These are phyloP conservation scores for Suillus placidus DNA, from an alignment of 768 basidiomycete species.

Conservation along the genomic window DNA sequence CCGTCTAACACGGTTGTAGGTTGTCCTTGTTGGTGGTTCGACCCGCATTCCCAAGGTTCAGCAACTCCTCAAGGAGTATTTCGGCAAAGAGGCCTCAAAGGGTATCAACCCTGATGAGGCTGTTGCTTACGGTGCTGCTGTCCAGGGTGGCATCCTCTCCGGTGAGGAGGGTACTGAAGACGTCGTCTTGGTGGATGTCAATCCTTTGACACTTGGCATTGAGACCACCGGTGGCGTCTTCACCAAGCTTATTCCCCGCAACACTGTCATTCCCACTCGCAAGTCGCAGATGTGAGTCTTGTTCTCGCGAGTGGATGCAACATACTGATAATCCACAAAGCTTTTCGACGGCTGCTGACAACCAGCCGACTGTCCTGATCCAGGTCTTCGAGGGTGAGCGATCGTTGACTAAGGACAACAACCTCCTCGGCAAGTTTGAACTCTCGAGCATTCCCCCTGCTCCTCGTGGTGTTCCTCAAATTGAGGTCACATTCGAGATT, in stretches of 20 bases:
- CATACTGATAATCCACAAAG: constrained; percentile 23
- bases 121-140: constrained; percentile 97
- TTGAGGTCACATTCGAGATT: constrained; percentile 96
- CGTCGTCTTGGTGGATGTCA: constrained; percentile 94
- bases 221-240: constrained; percentile 99
- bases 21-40: constrained; percentile 94
- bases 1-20: constrained; percentile 36
- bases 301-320: constrained; percentile 3
- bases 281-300: constrained; percentile 83
- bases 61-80: constrained; percentile 97
- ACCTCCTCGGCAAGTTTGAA: constrained; percentile 96
- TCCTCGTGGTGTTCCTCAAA: constrained; percentile 95
- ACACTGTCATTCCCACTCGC: constrained; percentile 97
- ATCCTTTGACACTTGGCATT: constrained; percentile 96
- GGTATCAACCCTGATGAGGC: constrained; percentile 99
- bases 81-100: constrained; percentile 97
- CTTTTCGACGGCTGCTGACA: constrained; percentile 86
- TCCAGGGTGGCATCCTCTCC: constrained; percentile 97
- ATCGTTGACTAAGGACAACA: constrained; percentile 97
- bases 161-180: constrained; percentile 91
- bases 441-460: constrained; percentile 91
- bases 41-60: constrained; percentile 99
- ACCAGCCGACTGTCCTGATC: constrained; percentile 94
- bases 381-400: constrained; percentile 99
- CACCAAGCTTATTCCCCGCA: constrained; percentile 95